Base-by-base conservation (phyloP, 2,329 filamentous ascomycete genomes). In the Hypoxylon sp. region DNA sequence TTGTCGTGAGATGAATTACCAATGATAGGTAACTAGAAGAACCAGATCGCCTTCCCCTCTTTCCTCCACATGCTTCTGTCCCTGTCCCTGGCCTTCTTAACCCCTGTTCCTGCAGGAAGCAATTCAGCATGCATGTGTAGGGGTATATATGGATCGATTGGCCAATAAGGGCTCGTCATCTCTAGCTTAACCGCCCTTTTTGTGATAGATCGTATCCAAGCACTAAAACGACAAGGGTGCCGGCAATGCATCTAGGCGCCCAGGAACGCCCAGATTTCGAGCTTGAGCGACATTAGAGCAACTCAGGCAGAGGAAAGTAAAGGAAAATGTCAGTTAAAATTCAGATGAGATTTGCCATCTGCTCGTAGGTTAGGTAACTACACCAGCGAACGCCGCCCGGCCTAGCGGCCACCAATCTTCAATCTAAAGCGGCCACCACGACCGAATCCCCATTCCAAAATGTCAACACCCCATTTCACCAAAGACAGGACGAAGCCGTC, bases 111-210 rank as follows among this genome's bases (percentile, higher is more conserved):
- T 66, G 58, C 41, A 61, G 52, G 17, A 11, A n/a, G 17, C 23
- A 19, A 56, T 38, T 30, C 51, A 28, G 14, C 21, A 52, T 66
- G 63, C 58, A 52, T 49, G n/a, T 58, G 5, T 17, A 30, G 28
- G 28, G 28, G 28, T 30, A 30, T 30, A 30, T 6, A 7, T 21
- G 43, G 43, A 51, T 28, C n/a, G 11, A 21, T 36, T 32, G 38
- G 17, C 63, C 63, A 66, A 66, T 66, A 5, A 36, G 21, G 41
- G 11, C 3, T 9, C 14, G 7, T 10, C 17, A 49, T 48, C 49
- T 4, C 28, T 19, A n/a, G 11, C 34, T 61, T 65, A 65, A 46
- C 63, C 63, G 63, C 63, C 51, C 55, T 11, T 32, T 46, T 28
- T 53, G 45, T 41, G 38, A 50, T 53, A 28, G 45, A 46, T 46